Percentiles rank a stretch among this genome's conserved stretches.
Conservation (phyloP, 345 rosid species). For the Murraya koenigii region DNA sequence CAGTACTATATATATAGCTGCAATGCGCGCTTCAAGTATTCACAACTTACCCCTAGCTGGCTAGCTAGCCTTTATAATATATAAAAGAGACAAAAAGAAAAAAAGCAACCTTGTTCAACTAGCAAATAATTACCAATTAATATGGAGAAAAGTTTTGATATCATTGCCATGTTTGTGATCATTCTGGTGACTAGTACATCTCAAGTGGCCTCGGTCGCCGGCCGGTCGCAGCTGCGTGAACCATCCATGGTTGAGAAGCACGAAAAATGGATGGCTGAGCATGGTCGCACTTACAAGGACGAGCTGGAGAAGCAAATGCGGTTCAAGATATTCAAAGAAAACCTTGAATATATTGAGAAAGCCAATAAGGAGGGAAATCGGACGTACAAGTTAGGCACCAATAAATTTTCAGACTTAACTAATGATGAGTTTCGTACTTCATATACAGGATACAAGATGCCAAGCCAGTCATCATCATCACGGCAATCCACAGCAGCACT, state of each 20-base stretch:
- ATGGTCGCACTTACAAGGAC: conserved; percentile 27
- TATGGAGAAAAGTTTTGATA: too few species aligned
- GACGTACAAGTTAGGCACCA: conserved; percentile 46
- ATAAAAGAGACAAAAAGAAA: too few species aligned
- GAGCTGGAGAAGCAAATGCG: conserved; percentile 25
- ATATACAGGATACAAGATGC: neutral
- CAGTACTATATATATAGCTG: too few species aligned
- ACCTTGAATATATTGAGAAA: conserved; percentile 28
- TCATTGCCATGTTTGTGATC: too few species aligned
- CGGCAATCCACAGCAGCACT: neutral
- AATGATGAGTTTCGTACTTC: conserved; percentile 34
- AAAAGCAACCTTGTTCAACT: too few species aligned
- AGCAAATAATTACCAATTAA: too few species aligned
- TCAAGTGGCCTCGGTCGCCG: too few species aligned
- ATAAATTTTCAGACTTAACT: conserved; percentile 48
- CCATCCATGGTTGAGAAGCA: conserved; percentile 21
- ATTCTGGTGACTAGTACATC: too few species aligned
- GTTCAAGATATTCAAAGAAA: conserved; percentile 34
- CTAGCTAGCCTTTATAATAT: too few species aligned
- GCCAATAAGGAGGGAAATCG: conserved; percentile 23
- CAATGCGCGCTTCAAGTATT: too few species aligned
- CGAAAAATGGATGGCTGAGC: conserved; percentile 31
- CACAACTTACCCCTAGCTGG: too few species aligned
- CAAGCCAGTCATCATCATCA: neutral
- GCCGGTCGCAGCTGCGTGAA: conserved; percentile 7